Conservation (phyloP, 176 grass and related monocot species). For the Echinochloa phyllopogon region DNA sequence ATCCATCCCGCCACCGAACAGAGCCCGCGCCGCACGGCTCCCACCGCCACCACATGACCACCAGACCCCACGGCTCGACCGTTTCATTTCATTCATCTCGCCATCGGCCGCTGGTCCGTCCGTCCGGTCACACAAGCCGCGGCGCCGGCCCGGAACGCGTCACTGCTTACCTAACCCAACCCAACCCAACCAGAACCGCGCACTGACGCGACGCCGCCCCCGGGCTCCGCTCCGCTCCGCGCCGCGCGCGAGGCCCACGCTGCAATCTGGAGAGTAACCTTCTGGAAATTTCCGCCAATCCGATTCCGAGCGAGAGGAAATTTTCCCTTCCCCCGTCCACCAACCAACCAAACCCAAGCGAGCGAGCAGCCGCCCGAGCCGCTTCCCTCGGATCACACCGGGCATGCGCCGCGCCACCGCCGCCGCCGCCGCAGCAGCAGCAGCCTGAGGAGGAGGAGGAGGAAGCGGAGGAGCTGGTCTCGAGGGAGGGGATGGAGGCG, state of each 20-base stretch:
- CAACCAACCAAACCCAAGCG: constrained; percentile 38
- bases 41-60: not conserved
- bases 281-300: constrained; percentile 71
- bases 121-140: constrained; percentile 7
- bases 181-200: constrained; percentile 1
- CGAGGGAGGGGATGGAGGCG: constrained; percentile 43
- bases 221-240: not conserved
- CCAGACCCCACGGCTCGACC: not conserved
- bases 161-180: constrained; percentile 52
- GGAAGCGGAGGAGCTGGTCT: not conserved
- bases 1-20: not conserved
- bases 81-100: not conserved
- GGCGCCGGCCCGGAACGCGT: constrained; percentile 30
- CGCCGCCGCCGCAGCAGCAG: not conserved
- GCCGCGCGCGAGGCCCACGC: not conserved
- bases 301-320: constrained; percentile 26
- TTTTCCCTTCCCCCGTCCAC: constrained; percentile 9
- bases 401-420: constrained; percentile 8
- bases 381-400: constrained; percentile 42
- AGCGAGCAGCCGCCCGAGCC: not conserved
- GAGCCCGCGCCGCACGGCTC: not conserved
- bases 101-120: not conserved
- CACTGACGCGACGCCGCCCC: constrained; percentile 23
- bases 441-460: not conserved
- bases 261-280: not conserved